Base-by-base conservation (phyloP, 139 green algal species). In the Astrephomene gubernaculifera region DNA sequence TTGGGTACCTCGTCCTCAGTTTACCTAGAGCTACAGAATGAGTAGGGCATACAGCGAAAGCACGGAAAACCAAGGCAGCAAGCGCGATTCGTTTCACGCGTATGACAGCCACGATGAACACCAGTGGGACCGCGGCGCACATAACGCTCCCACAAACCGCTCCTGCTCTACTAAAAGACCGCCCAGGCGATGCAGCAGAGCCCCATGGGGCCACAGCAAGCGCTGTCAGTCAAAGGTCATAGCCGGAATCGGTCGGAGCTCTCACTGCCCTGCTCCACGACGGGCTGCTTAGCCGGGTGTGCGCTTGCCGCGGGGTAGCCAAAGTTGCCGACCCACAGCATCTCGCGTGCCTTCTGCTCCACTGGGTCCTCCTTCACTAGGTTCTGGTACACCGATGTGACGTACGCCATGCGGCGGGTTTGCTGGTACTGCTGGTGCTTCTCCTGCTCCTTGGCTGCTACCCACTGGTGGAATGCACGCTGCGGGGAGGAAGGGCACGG, bases 321-420 rank as follows among this genome's bases (percentile, higher is more conserved):
- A n/a, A 86, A 86, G 36, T 78, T 86, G 45, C 43, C 36, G 33
- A 86, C 79, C 79, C 79, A 86, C 45, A 79, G 21, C 6, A 49
- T 6, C 36, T 86, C 79, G 10, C 79, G 79, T 25, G n/a, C 19
- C 29, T 71, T 63, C 12, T 71, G 49, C 65, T 86, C 79, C 31
- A 39, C 6, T 1, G 79, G 79, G 64, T 86, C 79, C 17, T 86
- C 79, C 65, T 78, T 78, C 2, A 54, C 19, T 4, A 86, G 65
- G 10, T 45, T 78, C 25, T 43, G 45, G 36, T 79, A 86, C 27
- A 86, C 36, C 0, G 25, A 78, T 19, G 44, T 64, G 10, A 86
- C 79, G 49, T 79, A 86, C 7, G 52, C 67, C 2, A 78, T 70
- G 35, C 65, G 64, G 12, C 49, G 45, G 24, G 35, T 33, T 29